Evolutionary conservation across 192 early-diverging fungal genomes (phyloP), one percentile per base, ranked within the genome.

Genomic region (Linnemannia exigua): DNA sequence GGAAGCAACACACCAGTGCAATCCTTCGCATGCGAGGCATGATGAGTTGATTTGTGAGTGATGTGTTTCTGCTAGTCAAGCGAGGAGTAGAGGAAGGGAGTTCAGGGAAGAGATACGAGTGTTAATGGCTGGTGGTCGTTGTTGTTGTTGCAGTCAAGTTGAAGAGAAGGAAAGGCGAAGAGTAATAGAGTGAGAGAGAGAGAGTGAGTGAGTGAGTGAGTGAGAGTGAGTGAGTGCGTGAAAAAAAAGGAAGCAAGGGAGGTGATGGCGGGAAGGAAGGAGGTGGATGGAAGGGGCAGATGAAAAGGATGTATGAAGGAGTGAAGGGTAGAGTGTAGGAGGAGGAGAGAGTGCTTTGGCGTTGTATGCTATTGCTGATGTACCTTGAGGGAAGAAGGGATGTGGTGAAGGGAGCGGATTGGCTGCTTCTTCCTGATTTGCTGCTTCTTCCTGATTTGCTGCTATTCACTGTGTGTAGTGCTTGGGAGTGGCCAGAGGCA

Each of bases 1-100:
- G 70, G 74, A 86, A 86, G 74, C 78, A 80, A 75, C 84, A 86
- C 48, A 80, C 70, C 37, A 79, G 69, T 22, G 78, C 84, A 77
- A 86, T 77, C 79, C 84, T 86, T 69, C 84, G 84, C 77, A 86
- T 86, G 77, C 84, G 84, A 50, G 74, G 84, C 77, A 79, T 79
- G 77, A 86, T 80, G 75, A 67, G 41, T 41, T 37, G 67, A 67
- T 70, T 79, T 37, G 20, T 31, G 67, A 36, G 54, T n/a, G 22
- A 37, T 79, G 69, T 33, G 28, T 25, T 17, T 33, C 15, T 67
- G 12, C 37, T 63, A 15, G 37, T 22, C 41, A 44, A 44, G 41
- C 41, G 41, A 44, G 41, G 41, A 44, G 9, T 48, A 3, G 37
- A 15, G 17, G 50, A 22, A 72, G 47, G 22, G 15, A 50, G 25